Evolutionary conservation across 2,329 filamentous ascomycete species (phyloP).

Genomic region (Trichocomaceae sp.): DNA sequence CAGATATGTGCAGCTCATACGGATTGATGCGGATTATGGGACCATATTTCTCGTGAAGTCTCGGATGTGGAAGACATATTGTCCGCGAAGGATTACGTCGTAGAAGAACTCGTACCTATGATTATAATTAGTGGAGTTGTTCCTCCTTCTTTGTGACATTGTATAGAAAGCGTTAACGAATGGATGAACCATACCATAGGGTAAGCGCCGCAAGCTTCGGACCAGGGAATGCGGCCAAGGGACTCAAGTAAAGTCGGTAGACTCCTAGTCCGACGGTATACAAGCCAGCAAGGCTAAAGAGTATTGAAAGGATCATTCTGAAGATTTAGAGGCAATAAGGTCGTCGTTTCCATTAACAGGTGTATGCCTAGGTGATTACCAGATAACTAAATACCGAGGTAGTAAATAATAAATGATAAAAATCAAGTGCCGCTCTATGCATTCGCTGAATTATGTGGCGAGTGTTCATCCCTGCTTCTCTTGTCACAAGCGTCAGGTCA

Average conservation of each 20-base stretch:
- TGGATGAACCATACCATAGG: slow-evolving; percentile 18
- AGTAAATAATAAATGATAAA: no score
- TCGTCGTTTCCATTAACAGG: no score
- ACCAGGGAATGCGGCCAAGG: slow-evolving; percentile 28
- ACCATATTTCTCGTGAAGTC: slow-evolving; percentile 25
- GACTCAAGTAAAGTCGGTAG: slow-evolving; percentile 30
- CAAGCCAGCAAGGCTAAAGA: neutral
- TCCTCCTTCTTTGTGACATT: slow-evolving; percentile 16
- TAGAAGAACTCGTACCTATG: slow-evolving; percentile 25
- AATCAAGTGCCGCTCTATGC: no score
- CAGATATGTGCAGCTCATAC: slow-evolving; percentile 29
- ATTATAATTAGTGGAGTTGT: slow-evolving; percentile 12
- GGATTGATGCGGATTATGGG: slow-evolving; percentile 32
- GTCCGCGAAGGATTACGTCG: slow-evolving; percentile 19
- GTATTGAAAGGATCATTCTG: no score
- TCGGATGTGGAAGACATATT: slow-evolving; percentile 20
- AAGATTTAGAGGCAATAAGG: no score
- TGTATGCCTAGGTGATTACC: no score
- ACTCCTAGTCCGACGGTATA: slow-evolving; percentile 3
- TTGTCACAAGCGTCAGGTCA: no score
- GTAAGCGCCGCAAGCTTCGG: slow-evolving; percentile 28
- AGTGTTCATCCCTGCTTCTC: no score
- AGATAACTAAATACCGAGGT: no score
- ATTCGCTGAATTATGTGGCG: no score
- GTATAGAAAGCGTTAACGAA: slow-evolving; percentile 23